These are phyloP conservation scores for Colletotrichum simmondsii DNA, from an alignment of 2,329 filamentous ascomycete species.

Conservation along the genomic window DNA sequence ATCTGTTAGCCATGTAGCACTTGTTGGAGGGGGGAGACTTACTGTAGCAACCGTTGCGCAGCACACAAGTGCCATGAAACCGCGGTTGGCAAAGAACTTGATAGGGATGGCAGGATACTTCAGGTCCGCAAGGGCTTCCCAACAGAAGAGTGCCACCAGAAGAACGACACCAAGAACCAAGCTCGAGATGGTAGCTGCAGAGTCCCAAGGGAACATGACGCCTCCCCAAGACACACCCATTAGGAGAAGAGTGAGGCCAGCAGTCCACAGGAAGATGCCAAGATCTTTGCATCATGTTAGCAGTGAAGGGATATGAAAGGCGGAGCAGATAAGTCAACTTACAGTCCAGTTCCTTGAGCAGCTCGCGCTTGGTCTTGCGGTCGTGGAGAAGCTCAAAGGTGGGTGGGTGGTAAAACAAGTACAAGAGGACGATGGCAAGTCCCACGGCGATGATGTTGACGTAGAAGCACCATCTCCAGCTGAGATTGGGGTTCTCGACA, in stretches of 20 bases:
- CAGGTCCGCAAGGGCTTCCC: slow-evolving; percentile 46
- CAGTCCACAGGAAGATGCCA: slow-evolving; percentile 57
- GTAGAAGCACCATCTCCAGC: slow-evolving; percentile 54
- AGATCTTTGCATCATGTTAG: slow-evolving; percentile 38
- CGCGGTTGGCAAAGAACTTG: slow-evolving; percentile 49
- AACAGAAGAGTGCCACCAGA: slow-evolving; percentile 49
- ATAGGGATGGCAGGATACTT: slow-evolving; percentile 49
- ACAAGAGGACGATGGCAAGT: slow-evolving; percentile 46
- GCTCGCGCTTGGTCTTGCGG: slow-evolving; percentile 46
- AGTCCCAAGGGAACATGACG: slow-evolving; percentile 54
- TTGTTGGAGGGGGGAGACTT: too few relatives aligned
- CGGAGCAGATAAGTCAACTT: neutral
- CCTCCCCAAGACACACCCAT: slow-evolving; percentile 59
- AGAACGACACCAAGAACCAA: slow-evolving; percentile 47
- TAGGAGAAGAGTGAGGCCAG: slow-evolving; percentile 55
- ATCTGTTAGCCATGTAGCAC: neutral
- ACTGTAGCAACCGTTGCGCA: slow-evolving; percentile 48
- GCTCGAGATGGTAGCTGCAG: slow-evolving; percentile 49
- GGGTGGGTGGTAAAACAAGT: slow-evolving; percentile 54
- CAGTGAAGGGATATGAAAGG: too few relatives aligned
- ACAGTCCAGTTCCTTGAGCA: slow-evolving; percentile 51
- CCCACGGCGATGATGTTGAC: slow-evolving; percentile 51
- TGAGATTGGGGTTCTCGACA: slow-evolving; percentile 45
- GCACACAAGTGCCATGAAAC: slow-evolving; percentile 48
- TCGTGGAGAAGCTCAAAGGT: slow-evolving; percentile 52